Base-by-base conservation (phyloP, 257 asterid genomes). In the Petunia axillaris region DNA sequence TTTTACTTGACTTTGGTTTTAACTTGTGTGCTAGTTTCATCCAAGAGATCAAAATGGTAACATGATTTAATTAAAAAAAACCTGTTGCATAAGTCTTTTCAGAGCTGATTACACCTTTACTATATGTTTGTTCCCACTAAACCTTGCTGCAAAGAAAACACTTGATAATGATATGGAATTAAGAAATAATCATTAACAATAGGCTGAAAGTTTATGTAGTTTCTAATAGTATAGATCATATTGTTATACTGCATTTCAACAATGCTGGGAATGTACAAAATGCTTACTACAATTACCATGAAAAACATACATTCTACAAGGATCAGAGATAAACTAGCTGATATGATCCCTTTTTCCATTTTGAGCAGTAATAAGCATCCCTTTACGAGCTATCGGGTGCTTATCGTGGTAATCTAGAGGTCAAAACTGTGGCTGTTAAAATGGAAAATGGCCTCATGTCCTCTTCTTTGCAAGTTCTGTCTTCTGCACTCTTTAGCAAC, bases 361-460 rank as follows among this genome's bases (percentile, higher is more conserved):
- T 74, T 2, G 7, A 48, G 79, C 35, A 74, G 64, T 35, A 74
- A 38, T 36, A 74, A 44, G 4, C 44, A 44, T 57, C 44, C 5
- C 4, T 35, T 35, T 53, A 35, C 25, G 79, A 75, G 64, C 13
- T n/a, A 55, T 57, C n/a, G 9, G 8, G 14, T n/a, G 39, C 1
- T 35, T 15, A 4, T 36, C n/a, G 43, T 7, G 9, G 43, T 65
- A n/a, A 37, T 3, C 80, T 86, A 94, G 65, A 94, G 93, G 84
- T 92, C 98, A 81, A 94, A 94, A 39, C 92, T 94, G 86, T 94
- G 98, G 88, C 91, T 88, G 85, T 94, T 88, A 92, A 92, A 94
- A 87, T 94, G 97, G 76, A 91, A 94, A 10, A 94, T 84, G 0
- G 97, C 88, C 39, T 82, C 65, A 64, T 84, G 84, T 25, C 71